These are phyloP conservation scores for Amanita fuliginea DNA, from an alignment of 768 basidiomycete species.

Conservation along the genomic window DNA sequence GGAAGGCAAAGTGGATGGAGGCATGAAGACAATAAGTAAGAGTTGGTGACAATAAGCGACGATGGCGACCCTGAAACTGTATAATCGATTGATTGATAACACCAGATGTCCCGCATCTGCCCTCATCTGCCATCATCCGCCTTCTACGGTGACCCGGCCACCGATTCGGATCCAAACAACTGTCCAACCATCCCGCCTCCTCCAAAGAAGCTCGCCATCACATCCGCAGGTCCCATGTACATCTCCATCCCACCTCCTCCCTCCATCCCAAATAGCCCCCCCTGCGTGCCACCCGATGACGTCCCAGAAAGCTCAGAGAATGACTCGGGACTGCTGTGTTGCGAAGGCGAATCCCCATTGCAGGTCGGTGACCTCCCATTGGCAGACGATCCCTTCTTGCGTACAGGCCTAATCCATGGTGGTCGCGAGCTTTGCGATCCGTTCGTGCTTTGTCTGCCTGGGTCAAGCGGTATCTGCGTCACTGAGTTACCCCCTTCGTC, in stretches of 20 bases:
- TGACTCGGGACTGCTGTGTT: conserved; percentile 51
- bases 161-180: conserved; percentile 11
- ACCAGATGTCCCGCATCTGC: too few species aligned
- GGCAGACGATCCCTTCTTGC: conserved; percentile 57
- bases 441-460: conserved; percentile 32
- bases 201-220: conserved; percentile 46
- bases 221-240: conserved; percentile 48
- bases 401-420: conserved; percentile 85
- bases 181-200: conserved; percentile 23
- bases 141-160: background rate
- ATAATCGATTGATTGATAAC: too few species aligned
- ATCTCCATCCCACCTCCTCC: conserved; percentile 12
- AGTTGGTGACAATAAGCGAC: too few species aligned
- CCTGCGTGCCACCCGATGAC: background rate
- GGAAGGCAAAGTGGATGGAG: background rate
- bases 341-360: conserved; percentile 33
- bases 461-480: conserved; percentile 81
- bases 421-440: conserved; percentile 30
- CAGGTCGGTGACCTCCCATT: conserved; percentile 23
- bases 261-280: conserved; percentile 4
- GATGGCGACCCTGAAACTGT: too few species aligned
- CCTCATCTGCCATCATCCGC: too few species aligned
- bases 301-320: conserved; percentile 50
- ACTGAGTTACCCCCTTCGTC: conserved; percentile 28
- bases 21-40: too few species aligned